Evolutionary conservation across 78 protist genomes (phyloP).

Genomic region (Monocercomonoides exilis): DNA sequence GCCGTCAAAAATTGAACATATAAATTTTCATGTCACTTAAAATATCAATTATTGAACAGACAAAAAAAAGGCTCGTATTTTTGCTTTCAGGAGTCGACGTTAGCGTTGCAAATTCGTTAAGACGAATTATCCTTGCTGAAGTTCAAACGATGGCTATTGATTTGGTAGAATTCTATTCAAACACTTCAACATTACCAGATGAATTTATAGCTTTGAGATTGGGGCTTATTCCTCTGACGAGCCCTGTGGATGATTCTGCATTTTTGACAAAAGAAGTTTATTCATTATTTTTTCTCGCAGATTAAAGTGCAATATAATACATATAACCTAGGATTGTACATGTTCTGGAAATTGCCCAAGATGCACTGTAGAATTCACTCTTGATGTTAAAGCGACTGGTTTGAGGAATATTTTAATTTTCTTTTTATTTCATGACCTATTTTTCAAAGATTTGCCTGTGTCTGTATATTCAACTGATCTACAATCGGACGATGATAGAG

Average conservation of each 20-base stretch:
- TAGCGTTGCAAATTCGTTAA: conserved; percentile 8
- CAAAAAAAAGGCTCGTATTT: background rate
- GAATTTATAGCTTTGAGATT: conserved; percentile 7
- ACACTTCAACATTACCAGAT: conserved; percentile 12
- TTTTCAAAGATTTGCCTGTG: background rate
- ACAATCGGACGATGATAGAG: background rate
- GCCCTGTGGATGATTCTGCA: background rate
- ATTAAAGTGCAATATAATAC: background rate
- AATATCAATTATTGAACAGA: background rate
- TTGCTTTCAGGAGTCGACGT: background rate
- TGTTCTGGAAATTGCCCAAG: conserved; percentile 10
- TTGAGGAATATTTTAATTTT: background rate
- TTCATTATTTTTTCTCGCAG: background rate
- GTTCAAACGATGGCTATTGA: conserved; percentile 24
- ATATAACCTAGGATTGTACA: background rate
- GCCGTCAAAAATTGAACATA: no score
- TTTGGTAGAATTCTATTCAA: conserved; percentile 4
- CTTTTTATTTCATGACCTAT: background rate
- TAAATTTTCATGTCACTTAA: no score
- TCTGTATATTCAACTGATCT: background rate
- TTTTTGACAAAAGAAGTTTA: background rate
- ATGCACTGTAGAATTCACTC: background rate
- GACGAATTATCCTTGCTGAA: conserved; percentile 10
- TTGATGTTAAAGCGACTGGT: background rate
- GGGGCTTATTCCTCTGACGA: conserved; percentile 22